Evolutionary conservation across 2,329 filamentous ascomycete genomes (phyloP).

Genomic region (Talaromyces albobiverticillius): DNA sequence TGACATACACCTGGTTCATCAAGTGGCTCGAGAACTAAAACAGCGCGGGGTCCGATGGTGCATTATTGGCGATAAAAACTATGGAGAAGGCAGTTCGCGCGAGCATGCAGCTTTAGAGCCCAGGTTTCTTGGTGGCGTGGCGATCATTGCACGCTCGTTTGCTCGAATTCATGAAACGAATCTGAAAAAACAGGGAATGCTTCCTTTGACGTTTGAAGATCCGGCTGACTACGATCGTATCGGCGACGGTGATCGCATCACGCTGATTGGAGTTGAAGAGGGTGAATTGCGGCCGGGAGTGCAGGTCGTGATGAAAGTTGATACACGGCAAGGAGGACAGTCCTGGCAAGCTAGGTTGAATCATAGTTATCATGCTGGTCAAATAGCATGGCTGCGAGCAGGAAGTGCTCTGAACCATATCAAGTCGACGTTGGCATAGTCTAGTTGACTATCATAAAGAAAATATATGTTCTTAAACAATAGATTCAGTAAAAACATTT

Average conservation of each 20-base stretch:
- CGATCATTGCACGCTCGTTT: constrained; percentile 92
- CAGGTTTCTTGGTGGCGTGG: constrained; percentile 91
- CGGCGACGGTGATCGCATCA: constrained; percentile 33
- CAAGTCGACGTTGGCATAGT: no score
- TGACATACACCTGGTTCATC: constrained; percentile 82
- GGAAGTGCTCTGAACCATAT: constrained; percentile 37
- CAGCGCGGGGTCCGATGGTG: constrained; percentile 93
- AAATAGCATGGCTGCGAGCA: constrained; percentile 32
- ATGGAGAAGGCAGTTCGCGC: constrained; percentile 94
- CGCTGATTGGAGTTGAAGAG: constrained; percentile 20
- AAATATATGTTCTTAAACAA: no score
- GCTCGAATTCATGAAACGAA: constrained; percentile 99
- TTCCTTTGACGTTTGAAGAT: constrained; percentile 91
- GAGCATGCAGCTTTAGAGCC: constrained; percentile 98
- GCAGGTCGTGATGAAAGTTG: constrained; percentile 29
- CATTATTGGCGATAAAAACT: constrained; percentile 98
- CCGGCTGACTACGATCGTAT: constrained; percentile 98
- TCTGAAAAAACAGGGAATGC: constrained; percentile 99
- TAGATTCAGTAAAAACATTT: no score
- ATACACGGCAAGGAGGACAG: constrained; percentile 21
- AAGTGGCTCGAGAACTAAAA: constrained; percentile 97
- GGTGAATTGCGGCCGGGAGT: constrained; percentile 26
- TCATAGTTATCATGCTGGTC: constrained; percentile 31
- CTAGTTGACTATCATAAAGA: no score
- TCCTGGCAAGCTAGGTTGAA: constrained; percentile 30